Conservation (phyloP, 441 rosid genomes). For the Rhodomyrtus psidioides region DNA sequence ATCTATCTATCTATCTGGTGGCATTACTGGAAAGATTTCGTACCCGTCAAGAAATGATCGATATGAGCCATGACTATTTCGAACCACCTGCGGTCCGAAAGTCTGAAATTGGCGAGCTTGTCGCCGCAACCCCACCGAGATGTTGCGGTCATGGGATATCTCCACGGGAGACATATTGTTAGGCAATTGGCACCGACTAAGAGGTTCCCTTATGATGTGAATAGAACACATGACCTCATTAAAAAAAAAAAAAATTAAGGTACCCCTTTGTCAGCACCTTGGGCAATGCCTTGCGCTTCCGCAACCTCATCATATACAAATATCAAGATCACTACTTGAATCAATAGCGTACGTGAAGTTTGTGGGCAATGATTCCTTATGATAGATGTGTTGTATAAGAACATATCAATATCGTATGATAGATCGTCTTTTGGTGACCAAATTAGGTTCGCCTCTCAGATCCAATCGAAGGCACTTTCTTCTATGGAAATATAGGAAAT, state of each 20-base stretch:
- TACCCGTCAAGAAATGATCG: rapidly evolving
- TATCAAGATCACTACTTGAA: background rate
- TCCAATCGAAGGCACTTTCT: background rate
- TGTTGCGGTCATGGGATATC: background rate
- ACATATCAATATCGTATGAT: too few species aligned
- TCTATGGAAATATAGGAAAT: too few species aligned
- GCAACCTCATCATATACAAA: background rate
- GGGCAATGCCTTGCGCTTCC: too few species aligned
- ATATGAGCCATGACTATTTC: background rate
- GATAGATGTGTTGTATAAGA: too few species aligned
- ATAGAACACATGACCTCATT: background rate
- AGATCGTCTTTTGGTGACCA: background rate
- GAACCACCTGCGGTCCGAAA: rapidly evolving
- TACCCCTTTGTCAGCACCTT: background rate
- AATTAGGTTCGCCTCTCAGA: background rate
- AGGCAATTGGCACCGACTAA: rapidly evolving
- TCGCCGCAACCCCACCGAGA: rapidly evolving
- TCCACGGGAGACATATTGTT: background rate
- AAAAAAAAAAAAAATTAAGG: too few species aligned
- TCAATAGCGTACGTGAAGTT: background rate
- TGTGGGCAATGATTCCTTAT: background rate
- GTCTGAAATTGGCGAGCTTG: background rate
- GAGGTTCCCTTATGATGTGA: background rate
- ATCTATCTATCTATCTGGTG: background rate
- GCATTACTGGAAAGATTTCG: background rate